Percentiles rank a stretch among this genome's conserved stretches.
These are phyloP conservation scores for Eucalyptus grandis DNA, from an alignment of 345 rosid species.

Conservation along the genomic window DNA sequence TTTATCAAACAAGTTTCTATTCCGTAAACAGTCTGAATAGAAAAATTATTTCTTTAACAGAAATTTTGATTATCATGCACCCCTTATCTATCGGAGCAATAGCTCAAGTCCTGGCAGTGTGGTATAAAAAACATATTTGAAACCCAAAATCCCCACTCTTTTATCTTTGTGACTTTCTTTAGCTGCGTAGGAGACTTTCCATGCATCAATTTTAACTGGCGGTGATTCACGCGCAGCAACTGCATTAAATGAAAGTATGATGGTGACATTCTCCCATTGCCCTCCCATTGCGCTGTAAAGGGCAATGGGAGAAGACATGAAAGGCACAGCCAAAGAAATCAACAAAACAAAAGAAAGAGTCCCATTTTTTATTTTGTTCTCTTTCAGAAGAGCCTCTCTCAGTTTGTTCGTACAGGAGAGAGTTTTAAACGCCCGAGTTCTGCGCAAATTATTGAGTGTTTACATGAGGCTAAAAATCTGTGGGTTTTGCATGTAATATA, in stretches of 20 bases:
- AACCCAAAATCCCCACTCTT: not conserved
- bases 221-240: not conserved
- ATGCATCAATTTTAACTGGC: not conserved
- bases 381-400: not conserved
- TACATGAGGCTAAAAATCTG: not conserved
- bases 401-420: not conserved
- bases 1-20: too few species aligned
- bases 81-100: not conserved
- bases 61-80: too few species aligned
- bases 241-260: not conserved
- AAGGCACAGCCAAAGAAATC: not conserved
- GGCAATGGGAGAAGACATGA: not conserved
- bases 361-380: too few species aligned
- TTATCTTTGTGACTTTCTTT: not conserved
- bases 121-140: not conserved
- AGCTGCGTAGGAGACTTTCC: not conserved
- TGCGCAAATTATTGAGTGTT: not conserved
- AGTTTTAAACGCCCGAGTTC: not conserved
- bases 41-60: too few species aligned
- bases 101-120: not conserved
- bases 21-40: too few species aligned
- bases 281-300: not conserved
- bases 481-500: not conserved
- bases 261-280: not conserved
- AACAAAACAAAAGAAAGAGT: not conserved